Evolutionary conservation across 139 green algal species (phyloP).

Genomic region (Bryopsis sp.): DNA sequence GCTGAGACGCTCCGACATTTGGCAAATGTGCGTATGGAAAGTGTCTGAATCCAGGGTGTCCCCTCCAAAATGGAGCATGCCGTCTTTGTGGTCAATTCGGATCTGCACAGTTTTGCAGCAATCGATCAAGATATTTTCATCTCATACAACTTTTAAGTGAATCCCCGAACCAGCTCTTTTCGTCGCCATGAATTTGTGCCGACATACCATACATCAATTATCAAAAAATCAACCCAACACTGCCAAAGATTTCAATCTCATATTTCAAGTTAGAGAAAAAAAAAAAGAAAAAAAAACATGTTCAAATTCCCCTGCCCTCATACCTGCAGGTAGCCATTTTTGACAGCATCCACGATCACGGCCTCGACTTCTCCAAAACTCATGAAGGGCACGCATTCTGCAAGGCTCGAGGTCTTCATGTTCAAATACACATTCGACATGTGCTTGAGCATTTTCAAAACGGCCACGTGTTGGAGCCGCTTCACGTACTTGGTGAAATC

Average conservation of each 20-base stretch:
- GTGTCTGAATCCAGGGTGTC: conserved; percentile 51
- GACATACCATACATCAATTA: no score
- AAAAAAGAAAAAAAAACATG: no score
- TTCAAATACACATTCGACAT: conserved; percentile 61
- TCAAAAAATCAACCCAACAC: not conserved
- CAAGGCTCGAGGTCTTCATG: conserved; percentile 40
- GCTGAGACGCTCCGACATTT: conserved; percentile 57
- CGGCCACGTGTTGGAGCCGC: conserved; percentile 48
- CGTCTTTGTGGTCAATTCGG: conserved; percentile 82
- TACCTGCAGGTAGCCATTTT: conserved; percentile 74
- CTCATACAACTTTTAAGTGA: no score
- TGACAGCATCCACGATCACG: conserved; percentile 85
- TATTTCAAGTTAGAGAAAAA: not conserved
- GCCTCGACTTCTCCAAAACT: conserved; percentile 74
- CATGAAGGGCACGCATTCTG: conserved; percentile 53
- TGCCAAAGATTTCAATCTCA: not conserved
- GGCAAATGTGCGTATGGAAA: conserved; percentile 32
- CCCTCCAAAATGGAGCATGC: conserved; percentile 80
- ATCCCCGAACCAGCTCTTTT: no score
- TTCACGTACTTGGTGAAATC: conserved; percentile 13
- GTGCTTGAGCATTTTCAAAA: conserved; percentile 87
- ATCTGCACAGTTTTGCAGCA: conserved; percentile 41
- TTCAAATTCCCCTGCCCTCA: no score
- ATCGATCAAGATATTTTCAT: no score
- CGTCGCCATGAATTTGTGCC: no score